Evolutionary conservation across 148 eudicot species (phyloP).

Genomic region (Cornus controversa): DNA sequence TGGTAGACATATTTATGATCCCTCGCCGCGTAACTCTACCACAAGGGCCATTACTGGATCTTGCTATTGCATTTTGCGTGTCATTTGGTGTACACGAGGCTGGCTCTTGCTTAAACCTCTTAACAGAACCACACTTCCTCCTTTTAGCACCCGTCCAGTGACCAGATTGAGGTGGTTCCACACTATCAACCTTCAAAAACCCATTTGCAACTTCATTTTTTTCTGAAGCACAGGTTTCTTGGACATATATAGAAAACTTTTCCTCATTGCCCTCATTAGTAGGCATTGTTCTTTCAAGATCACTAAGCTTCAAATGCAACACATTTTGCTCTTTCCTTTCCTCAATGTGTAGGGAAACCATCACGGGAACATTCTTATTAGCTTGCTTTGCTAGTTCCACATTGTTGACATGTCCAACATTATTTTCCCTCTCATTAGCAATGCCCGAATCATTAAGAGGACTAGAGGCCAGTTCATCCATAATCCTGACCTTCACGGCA

Average conservation of each 20-base stretch:
- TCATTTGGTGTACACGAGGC: constrained; percentile 28
- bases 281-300: constrained; percentile 24
- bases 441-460: constrained; percentile 19
- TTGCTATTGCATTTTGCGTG: constrained; percentile 23
- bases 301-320: constrained; percentile 30
- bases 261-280: constrained; percentile 19
- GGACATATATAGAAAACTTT: constrained; percentile 27
- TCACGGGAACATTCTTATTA: constrained; percentile 34
- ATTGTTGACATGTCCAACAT: constrained; percentile 17
- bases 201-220: constrained; percentile 41
- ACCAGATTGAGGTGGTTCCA: constrained; percentile 47
- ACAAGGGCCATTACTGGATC: constrained; percentile 26
- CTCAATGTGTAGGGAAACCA: constrained; percentile 25
- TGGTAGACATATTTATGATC: constrained; percentile 36
- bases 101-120: constrained; percentile 64
- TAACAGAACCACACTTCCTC: constrained; percentile 87
- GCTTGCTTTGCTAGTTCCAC: constrained; percentile 25
- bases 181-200: constrained; percentile 38
- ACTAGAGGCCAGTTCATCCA: constrained; percentile 29
- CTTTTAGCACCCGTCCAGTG: constrained; percentile 65
- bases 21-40: constrained; percentile 30
- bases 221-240: constrained; percentile 30
- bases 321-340: constrained; percentile 39
- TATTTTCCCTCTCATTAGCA: constrained; percentile 23
- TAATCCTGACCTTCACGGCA: constrained; percentile 31